A percentile compares a stretch with the other conserved stretches of the same genome.
These are phyloP conservation scores for Pythium rishiriense DNA, from an alignment of 352 stramenopile species.

Conservation along the genomic window DNA sequence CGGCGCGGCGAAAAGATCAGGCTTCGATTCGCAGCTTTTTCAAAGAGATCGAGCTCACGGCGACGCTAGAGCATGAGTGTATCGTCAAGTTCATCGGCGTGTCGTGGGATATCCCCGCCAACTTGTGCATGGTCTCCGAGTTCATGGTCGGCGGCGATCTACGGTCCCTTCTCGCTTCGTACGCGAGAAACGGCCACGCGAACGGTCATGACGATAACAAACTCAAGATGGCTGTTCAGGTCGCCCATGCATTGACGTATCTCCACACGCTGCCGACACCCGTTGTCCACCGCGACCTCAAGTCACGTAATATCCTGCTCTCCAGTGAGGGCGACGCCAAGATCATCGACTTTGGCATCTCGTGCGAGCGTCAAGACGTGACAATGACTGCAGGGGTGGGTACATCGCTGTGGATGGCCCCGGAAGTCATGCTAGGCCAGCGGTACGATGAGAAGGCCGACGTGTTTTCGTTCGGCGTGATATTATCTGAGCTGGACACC, in stretches of 20 bases:
- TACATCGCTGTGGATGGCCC: conserved; percentile 43
- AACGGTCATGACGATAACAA: conserved; percentile 34
- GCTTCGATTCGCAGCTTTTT: conserved; percentile 1
- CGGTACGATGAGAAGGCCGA: conserved; percentile 27
- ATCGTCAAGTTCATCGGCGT: conserved; percentile 49
- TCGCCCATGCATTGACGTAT: conserved; percentile 36
- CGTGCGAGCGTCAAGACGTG: conserved; percentile 24
- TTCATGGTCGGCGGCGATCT: conserved; percentile 47
- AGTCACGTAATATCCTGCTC: conserved; percentile 49
- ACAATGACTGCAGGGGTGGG: conserved; percentile 45
- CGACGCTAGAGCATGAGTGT: conserved; percentile 37
- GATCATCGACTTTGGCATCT: conserved; percentile 48
- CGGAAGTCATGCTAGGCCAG: conserved; percentile 37
- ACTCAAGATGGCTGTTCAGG: conserved; percentile 36
- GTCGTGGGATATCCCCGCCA: conserved; percentile 34
- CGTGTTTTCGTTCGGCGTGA: conserved; percentile 33
- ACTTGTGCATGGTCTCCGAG: conserved; percentile 40
- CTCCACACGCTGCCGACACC: conserved; percentile 34
- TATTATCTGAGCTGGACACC: conserved; percentile 26
- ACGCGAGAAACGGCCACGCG: conserved; percentile 8
- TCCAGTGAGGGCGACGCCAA: conserved; percentile 31
- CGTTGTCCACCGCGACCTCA: conserved; percentile 47
- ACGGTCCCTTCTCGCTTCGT: conserved; percentile 27
- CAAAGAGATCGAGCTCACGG: conserved; percentile 27
- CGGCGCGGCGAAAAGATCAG: background rate